phyloP scores from a whole-genome alignment of 345 rosid species.

The Dimocarpus longan region DNA sequence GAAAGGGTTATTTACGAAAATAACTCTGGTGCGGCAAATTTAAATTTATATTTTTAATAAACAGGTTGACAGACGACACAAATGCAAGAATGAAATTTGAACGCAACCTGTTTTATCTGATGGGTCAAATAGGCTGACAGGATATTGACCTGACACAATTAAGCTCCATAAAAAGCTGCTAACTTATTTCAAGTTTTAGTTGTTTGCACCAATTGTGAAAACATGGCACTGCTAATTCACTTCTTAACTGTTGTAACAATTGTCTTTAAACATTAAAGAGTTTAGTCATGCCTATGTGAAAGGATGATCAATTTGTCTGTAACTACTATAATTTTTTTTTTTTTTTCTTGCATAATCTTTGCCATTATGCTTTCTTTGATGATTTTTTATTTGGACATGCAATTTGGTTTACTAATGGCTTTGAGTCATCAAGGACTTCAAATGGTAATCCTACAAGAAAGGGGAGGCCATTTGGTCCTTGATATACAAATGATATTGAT shows the following conservation, averaged over 20 bases:
- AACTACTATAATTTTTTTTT: neutral
- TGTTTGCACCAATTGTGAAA: neutral
- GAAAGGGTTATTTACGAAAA: neutral
- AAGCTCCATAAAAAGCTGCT: neutral
- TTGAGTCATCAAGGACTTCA: neutral
- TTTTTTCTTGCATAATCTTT: neutral
- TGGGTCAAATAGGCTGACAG: neutral
- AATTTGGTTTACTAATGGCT: neutral
- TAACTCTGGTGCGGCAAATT: neutral
- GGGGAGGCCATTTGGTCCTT: neutral
- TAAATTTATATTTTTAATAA: too few species aligned
- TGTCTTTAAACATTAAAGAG: neutral
- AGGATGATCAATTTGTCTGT: neutral
- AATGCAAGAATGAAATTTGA: too few species aligned
- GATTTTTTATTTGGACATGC: neutral
- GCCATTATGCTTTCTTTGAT: neutral
- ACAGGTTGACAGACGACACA: too few species aligned
- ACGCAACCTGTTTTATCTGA: too few species aligned
- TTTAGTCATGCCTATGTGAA: neutral
- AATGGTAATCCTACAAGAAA: neutral
- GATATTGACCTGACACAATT: too few species aligned
- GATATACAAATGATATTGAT: neutral
- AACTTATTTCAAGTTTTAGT: neutral
- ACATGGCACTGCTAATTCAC: neutral
- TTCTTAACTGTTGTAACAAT: neutral